Percentiles rank a stretch among this genome's conserved stretches.
These are phyloP conservation scores for Chrysoporthe puriensis DNA, from an alignment of 2,329 filamentous ascomycete genomes.

Conservation along the genomic window DNA sequence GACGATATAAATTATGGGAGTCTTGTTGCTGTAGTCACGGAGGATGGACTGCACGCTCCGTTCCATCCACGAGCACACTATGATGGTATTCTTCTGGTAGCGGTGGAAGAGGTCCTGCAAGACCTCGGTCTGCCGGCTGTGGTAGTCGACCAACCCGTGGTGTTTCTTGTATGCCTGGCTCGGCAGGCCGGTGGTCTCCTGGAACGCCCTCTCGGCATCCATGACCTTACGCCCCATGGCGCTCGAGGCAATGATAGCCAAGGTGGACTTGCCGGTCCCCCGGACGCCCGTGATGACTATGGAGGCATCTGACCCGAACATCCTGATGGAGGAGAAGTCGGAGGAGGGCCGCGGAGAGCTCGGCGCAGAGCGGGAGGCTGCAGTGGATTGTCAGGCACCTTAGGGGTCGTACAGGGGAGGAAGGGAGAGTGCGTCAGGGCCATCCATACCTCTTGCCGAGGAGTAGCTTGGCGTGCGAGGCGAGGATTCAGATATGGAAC, in stretches of 20 bases:
- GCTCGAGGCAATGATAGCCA: conserved; percentile 75
- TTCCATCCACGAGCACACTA: conserved; percentile 75
- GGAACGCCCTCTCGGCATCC: conserved; percentile 71
- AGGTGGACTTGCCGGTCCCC: conserved; percentile 74
- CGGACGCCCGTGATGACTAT: conserved; percentile 74
- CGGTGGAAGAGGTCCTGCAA: conserved; percentile 62
- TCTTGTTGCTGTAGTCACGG: conserved; percentile 62
- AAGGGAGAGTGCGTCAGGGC: not conserved
- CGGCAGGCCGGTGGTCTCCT: conserved; percentile 64
- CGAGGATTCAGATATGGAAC: conserved; percentile 6
- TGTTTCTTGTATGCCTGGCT: conserved; percentile 66
- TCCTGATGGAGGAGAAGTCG: conserved; percentile 33
- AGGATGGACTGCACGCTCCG: conserved; percentile 63
- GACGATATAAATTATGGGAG: conserved; percentile 73
- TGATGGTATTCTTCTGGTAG: conserved; percentile 65
- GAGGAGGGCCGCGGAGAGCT: conserved; percentile 25
- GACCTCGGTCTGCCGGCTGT: conserved; percentile 64
- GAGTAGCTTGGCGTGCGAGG: conserved; percentile 15
- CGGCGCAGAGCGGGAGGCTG: conserved; percentile 30
- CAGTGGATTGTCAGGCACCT: not conserved
- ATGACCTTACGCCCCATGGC: conserved; percentile 70
- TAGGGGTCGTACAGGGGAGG: not conserved
- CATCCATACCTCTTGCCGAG: conserved; percentile 21
- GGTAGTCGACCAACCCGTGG: conserved; percentile 65
- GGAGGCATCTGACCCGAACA: conserved; percentile 65